These are phyloP conservation scores for Aspergillus latus DNA, from an alignment of 2,329 filamentous ascomycete species.

Conservation along the genomic window DNA sequence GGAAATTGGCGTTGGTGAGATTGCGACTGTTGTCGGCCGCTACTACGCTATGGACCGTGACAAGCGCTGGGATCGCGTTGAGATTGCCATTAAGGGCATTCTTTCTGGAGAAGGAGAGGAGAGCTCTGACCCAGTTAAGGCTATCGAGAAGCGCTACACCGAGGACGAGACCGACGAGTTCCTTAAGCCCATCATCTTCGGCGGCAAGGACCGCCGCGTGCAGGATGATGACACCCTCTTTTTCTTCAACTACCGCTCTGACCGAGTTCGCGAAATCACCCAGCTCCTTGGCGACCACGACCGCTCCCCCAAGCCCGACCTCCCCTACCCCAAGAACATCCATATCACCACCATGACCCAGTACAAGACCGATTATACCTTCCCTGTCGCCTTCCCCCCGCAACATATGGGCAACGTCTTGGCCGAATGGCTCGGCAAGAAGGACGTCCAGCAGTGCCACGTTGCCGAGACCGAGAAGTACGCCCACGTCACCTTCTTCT, in stretches of 20 bases:
- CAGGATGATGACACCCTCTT: slow-evolving; percentile 93
- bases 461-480: slow-evolving; percentile 99
- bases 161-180: slow-evolving; percentile 94
- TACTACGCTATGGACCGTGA: slow-evolving; percentile 99
- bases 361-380: slow-evolving; percentile 94
- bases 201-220: slow-evolving; percentile 80
- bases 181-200: slow-evolving; percentile 93
- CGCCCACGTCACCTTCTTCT: slow-evolving; percentile 99
- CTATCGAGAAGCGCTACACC: slow-evolving; percentile 83
- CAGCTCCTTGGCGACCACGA: slow-evolving; percentile 91
- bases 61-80: slow-evolving; percentile 96
- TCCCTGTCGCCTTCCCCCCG: slow-evolving; percentile 87
- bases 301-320: slow-evolving; percentile 84
- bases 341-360: slow-evolving; percentile 93
- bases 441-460: slow-evolving; percentile 89
- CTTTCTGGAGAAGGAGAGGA: slow-evolving; percentile 83
- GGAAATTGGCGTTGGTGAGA: slow-evolving; percentile 81
- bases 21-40: slow-evolving; percentile 89
- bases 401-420: slow-evolving; percentile 97
- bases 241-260: slow-evolving; percentile 99
- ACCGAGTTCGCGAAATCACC: slow-evolving; percentile 93
- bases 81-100: slow-evolving; percentile 84
- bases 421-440: slow-evolving; percentile 90
- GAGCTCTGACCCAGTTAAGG: slow-evolving; percentile 78
- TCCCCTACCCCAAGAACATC: slow-evolving; percentile 88